Evolutionary conservation across 805 yeast species (phyloP).

Genomic region (Yarrowia sp.): DNA sequence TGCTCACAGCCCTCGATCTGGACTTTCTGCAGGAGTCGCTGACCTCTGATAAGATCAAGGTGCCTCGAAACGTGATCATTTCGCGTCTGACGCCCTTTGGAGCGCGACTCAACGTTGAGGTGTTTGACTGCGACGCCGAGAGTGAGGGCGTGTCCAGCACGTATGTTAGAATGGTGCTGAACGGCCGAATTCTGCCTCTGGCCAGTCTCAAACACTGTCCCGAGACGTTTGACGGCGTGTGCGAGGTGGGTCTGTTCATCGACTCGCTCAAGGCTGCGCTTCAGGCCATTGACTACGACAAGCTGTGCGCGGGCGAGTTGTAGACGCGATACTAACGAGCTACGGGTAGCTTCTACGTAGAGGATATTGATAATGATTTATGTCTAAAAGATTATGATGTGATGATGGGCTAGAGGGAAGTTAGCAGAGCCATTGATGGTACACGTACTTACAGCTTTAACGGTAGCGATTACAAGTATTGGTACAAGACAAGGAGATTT

Average conservation of each 20-base stretch:
- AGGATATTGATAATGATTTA: no score
- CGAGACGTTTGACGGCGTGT: slow-evolving; percentile 37
- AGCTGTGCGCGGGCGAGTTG: slow-evolving; percentile 7
- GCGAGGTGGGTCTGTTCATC: slow-evolving; percentile 33
- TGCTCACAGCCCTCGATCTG: slow-evolving; percentile 63
- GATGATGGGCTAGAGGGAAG: no score
- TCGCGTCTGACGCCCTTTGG: slow-evolving; percentile 46
- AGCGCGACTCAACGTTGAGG: slow-evolving; percentile 43
- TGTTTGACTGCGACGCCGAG: slow-evolving; percentile 40
- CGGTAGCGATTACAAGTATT: no score
- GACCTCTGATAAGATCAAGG: slow-evolving; percentile 46
- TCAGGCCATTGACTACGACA: background rate
- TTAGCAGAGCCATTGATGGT: no score
- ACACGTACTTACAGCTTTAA: no score
- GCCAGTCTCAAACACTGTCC: slow-evolving; percentile 40
- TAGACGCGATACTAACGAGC: background rate
- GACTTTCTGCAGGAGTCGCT: slow-evolving; percentile 43
- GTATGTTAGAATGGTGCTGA: slow-evolving; percentile 40
- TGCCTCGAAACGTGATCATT: slow-evolving; percentile 42
- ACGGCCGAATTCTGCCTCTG: slow-evolving; percentile 43
- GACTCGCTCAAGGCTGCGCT: slow-evolving; percentile 2
- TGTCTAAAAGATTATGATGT: no score
- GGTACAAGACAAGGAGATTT: no score
- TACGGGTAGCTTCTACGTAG: no score
- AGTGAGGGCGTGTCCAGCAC: slow-evolving; percentile 29